Conservation (phyloP, 2,329 filamentous ascomycete species). For the Emmonsiellopsis sp. region DNA sequence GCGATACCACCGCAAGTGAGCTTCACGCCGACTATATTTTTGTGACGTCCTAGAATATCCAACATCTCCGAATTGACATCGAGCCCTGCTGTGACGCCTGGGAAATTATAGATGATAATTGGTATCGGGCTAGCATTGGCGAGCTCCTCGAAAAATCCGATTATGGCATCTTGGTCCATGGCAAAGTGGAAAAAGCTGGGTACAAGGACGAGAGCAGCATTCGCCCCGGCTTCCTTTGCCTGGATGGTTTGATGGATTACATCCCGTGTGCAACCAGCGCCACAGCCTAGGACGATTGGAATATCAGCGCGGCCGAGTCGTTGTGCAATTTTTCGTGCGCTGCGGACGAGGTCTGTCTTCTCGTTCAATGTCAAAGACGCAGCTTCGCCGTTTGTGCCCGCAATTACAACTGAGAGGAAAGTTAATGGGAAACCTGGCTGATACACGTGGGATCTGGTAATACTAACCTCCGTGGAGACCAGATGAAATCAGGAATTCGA, state of each 20-base stretch:
- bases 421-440: conserved; percentile 2
- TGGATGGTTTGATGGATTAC: conserved; percentile 52
- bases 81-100: conserved; percentile 34
- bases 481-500: conserved; percentile 46
- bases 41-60: conserved; percentile 21
- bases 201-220: conserved; percentile 64
- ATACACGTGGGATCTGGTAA: conserved; percentile 15
- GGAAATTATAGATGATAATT: conserved; percentile 42
- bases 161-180: conserved; percentile 50
- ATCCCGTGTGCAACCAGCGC: conserved; percentile 31
- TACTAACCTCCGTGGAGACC: conserved; percentile 43
- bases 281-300: conserved; percentile 35
- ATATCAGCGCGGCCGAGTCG: conserved; percentile 24
- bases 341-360: conserved; percentile 31
- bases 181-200: conserved; percentile 64
- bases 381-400: conserved; percentile 40
- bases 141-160: conserved; percentile 56
- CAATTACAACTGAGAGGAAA: conserved; percentile 24
- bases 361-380: conserved; percentile 32
- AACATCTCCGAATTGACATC: conserved; percentile 36
- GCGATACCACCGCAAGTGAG: conserved; percentile 32
- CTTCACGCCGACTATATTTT: conserved; percentile 30
- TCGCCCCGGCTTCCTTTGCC: conserved; percentile 57
- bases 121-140: conserved; percentile 45
- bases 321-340: conserved; percentile 29